Evolutionary conservation across 495 filamentous ascomycete genomes (phyloP).

Genomic region (Neurospora africana): DNA sequence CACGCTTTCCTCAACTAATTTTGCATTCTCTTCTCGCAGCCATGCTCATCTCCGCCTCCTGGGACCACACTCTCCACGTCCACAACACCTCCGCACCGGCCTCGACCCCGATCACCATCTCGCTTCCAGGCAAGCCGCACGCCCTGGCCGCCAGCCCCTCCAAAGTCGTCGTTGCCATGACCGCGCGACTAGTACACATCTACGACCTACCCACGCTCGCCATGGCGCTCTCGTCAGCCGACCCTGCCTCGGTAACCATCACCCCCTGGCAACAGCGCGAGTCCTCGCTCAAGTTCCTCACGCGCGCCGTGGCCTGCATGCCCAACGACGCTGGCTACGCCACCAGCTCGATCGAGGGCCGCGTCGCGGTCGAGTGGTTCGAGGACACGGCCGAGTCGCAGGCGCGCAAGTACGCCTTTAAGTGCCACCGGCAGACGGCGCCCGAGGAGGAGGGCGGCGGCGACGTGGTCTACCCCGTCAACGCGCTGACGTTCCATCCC

Average conservation of each 20-base stretch:
- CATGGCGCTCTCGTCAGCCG: slow-evolving; percentile 39
- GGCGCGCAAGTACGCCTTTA: slow-evolving; percentile 93
- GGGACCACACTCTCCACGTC: slow-evolving; percentile 84
- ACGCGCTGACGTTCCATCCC: slow-evolving; percentile 88
- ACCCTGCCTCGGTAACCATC: slow-evolving; percentile 31
- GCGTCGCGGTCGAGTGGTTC: slow-evolving; percentile 96
- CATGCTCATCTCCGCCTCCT: slow-evolving; percentile 78
- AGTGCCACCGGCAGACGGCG: slow-evolving; percentile 74
- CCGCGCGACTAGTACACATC: slow-evolving; percentile 80
- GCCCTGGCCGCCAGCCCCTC: slow-evolving; percentile 70
- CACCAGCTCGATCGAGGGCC: slow-evolving; percentile 77
- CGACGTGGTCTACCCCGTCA: slow-evolving; percentile 91
- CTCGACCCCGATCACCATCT: slow-evolving; percentile 43
- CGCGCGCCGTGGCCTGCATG: slow-evolving; percentile 90
- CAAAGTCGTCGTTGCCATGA: slow-evolving; percentile 90
- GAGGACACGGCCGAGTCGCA: slow-evolving; percentile 76
- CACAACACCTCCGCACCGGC: slow-evolving; percentile 46
- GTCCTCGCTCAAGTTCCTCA: slow-evolving; percentile 90
- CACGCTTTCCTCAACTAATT: slow-evolving; percentile 1
- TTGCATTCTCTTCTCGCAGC: slow-evolving; percentile 14
- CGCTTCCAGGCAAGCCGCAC: slow-evolving; percentile 75
- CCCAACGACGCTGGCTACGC: slow-evolving; percentile 89
- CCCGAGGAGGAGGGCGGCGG: slow-evolving; percentile 45
- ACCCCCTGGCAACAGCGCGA: slow-evolving; percentile 86
- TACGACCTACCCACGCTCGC: slow-evolving; percentile 72